Evolutionary conservation across 2,329 filamentous ascomycete genomes (phyloP).

Genomic region (Cercospora sp.): DNA sequence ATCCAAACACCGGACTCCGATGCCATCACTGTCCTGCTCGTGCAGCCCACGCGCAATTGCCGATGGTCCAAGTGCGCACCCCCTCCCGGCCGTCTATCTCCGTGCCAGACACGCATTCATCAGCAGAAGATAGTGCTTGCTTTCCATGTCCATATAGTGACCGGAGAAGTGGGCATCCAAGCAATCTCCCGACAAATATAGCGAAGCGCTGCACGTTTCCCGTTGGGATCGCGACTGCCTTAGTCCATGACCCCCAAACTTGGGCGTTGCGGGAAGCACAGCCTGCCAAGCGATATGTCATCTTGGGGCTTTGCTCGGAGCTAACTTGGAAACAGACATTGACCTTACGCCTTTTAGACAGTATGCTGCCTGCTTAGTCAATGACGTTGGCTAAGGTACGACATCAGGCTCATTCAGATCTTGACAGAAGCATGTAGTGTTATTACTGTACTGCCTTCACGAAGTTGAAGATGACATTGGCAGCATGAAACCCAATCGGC

Average conservation of each 20-base stretch:
- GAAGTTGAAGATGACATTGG: not conserved
- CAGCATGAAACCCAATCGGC: not conserved
- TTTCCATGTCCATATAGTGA: not conserved
- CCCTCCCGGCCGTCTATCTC: conserved; percentile 9
- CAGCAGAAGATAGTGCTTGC: conserved; percentile 1
- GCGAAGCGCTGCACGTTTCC: not conserved
- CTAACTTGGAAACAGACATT: conserved; percentile 1
- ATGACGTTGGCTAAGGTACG: not conserved
- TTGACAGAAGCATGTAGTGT: not conserved
- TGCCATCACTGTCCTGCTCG: conserved; percentile 3
- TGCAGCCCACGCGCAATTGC: conserved; percentile 10
- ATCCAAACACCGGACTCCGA: conserved; percentile 4
- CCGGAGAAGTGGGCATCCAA: not conserved
- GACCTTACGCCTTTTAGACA: not conserved
- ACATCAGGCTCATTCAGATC: not conserved
- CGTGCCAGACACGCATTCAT: conserved; percentile 5
- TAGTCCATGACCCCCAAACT: not conserved
- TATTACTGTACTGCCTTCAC: too few species aligned
- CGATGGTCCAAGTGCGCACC: not conserved
- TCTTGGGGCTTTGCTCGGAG: conserved; percentile 4
- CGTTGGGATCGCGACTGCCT: not conserved
- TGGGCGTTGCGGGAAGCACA: not conserved
- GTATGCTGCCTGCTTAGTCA: not conserved
- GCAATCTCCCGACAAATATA: not conserved
- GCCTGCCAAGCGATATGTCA: not conserved